Base-by-base conservation (phyloP, 495 filamentous ascomycete species). In the Collariella sp. region DNA sequence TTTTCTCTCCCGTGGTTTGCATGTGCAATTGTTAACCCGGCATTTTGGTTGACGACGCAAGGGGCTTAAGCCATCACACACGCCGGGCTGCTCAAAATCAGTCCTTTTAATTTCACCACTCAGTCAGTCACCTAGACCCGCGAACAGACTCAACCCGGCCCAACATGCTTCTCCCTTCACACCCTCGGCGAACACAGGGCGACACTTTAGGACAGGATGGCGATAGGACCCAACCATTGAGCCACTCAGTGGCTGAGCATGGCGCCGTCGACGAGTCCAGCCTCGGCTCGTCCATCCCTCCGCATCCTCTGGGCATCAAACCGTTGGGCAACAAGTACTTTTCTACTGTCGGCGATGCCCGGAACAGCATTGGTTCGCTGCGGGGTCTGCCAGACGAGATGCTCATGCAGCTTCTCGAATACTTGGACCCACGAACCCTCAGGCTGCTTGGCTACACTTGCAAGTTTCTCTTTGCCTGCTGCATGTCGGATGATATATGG, bases 391-490 rank as follows among this genome's bases (percentile, higher is more conserved):
- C 90, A 7, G 93, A 98, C 61, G 91, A 97, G 67, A 62, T 95
- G 61, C 77, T 96, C 34, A 68, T 85, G 50, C 76, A 84, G 40
- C 57, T 95, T 19, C 68, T 97, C 51, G 91, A 95, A 65, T 80
- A 69, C 58, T 73, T 97, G 18, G 84, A 94, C 62, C 73, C 77
- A 40, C 52, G 60, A 24, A 74, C 77, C 41, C 70, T 98, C 46
- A 66, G 83, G 50, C 66, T 73, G 5, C 66, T 96, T 22, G 88
- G 89, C n/a, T 78, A 78, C 45, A 87, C 91, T 5, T 96, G 93
- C 72, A 89, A 85, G 67, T 87, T 88, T 31, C 76, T 96, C 15
- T 94, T 90, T 74, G 93, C 91, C 7, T 93, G 90, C 66, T 85
- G 85, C 39, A 76, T 85, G 36, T 79, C 79, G 31, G 93, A 97